Conservation (phyloP, 805 yeast genomes). For the Yamadazyma olivae region DNA sequence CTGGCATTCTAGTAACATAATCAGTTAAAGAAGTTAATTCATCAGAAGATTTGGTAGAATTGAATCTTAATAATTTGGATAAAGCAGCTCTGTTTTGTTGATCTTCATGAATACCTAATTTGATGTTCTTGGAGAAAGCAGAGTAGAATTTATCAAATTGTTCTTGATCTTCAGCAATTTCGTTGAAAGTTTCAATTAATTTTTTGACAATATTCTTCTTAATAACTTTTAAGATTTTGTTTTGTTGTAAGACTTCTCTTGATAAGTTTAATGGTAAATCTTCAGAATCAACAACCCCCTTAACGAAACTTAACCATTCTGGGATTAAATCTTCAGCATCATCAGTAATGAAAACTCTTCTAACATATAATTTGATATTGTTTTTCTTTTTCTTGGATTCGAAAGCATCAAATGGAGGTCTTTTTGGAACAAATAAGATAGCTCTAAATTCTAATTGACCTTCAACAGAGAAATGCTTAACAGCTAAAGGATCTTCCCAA, state of each 20-base stretch:
- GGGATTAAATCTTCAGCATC: slow-evolving; percentile 99
- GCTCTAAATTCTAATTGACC: slow-evolving; percentile 99
- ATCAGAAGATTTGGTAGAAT: slow-evolving; percentile 93
- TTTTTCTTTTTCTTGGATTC: slow-evolving; percentile 99
- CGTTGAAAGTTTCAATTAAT: slow-evolving; percentile 97
- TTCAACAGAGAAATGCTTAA: slow-evolving; percentile 99
- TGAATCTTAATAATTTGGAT: slow-evolving; percentile 94
- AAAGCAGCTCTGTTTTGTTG: slow-evolving; percentile 94
- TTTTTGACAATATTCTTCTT: slow-evolving; percentile 99
- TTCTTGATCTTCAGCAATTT: slow-evolving; percentile 98
- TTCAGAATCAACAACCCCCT: slow-evolving; percentile 99
- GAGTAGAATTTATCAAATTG: slow-evolving; percentile 98
- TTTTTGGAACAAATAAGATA: slow-evolving; percentile 93
- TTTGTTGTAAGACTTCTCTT: slow-evolving; percentile 99
- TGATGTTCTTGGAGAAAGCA: slow-evolving; percentile 97
- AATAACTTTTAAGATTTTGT: slow-evolving; percentile 98
- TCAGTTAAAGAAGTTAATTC: slow-evolving; percentile 93
- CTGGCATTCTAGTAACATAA: slow-evolving; percentile 99
- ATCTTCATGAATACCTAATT: slow-evolving; percentile 99
- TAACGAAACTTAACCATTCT: slow-evolving; percentile 96
- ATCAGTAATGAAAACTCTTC: slow-evolving; percentile 99
- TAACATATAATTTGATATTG: slow-evolving; percentile 97
- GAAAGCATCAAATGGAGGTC: slow-evolving; percentile 98
- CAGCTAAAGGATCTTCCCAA: slow-evolving; percentile 99
- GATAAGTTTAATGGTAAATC: slow-evolving; percentile 99